Conservation (phyloP, 1,139 yeast species). For the Taphrina communis region DNA sequence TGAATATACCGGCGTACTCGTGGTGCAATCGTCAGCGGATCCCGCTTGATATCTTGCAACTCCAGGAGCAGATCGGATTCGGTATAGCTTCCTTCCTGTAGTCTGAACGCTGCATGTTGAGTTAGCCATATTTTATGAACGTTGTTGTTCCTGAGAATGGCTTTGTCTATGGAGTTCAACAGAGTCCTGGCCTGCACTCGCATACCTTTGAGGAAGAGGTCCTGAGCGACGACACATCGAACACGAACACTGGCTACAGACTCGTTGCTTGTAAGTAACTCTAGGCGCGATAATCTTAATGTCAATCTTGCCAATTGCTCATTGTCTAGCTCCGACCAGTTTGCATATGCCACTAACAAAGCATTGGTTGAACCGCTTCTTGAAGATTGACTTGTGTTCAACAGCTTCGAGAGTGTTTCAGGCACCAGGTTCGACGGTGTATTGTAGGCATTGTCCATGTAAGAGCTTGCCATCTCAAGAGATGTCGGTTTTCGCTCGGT, state of each 20-base stretch:
- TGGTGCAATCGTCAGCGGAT: slow-evolving; percentile 14
- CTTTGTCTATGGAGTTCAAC: background rate
- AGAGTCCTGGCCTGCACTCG: slow-evolving; percentile 10
- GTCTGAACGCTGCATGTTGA: slow-evolving; percentile 21
- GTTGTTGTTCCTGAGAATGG: slow-evolving; percentile 1
- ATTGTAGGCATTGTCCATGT: background rate
- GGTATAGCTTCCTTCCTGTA: background rate
- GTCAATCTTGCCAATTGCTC: background rate
- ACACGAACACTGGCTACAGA: background rate
- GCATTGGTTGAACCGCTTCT: background rate
- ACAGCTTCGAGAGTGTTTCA: background rate
- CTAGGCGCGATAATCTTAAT: background rate
- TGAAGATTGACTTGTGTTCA: background rate
- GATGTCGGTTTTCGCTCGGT: background rate
- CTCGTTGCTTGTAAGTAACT: background rate
- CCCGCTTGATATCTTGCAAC: slow-evolving; percentile 14
- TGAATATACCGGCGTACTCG: slow-evolving; percentile 24
- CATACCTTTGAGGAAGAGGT: background rate
- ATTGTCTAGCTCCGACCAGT: slow-evolving; percentile 1
- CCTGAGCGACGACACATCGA: slow-evolving; percentile 3
- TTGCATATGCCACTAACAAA: background rate
- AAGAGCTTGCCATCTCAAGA: background rate
- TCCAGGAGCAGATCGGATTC: slow-evolving; percentile 20
- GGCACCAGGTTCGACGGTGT: no score
- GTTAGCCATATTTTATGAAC: slow-evolving; percentile 5